Evolutionary conservation across 1,284 basidiomycete genomes (phyloP).

Genomic region (Marasmius tenuissimus): DNA sequence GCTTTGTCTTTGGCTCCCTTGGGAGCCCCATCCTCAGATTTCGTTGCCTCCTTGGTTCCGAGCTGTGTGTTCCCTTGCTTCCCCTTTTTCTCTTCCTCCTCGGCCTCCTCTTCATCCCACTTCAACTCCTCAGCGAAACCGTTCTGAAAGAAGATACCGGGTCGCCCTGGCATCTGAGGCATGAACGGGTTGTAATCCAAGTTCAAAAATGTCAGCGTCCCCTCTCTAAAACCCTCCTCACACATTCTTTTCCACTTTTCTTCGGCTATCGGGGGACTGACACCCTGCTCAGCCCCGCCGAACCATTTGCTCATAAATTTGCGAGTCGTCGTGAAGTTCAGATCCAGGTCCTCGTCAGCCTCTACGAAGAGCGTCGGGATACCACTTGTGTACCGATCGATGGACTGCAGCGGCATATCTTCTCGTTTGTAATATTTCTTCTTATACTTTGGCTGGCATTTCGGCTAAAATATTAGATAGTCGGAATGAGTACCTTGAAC

Average conservation of each 20-base stretch:
- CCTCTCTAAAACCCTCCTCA: not conserved
- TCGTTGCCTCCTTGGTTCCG: no score
- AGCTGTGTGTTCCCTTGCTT: no score
- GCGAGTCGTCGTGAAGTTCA: not conserved
- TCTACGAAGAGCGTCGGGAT: not conserved
- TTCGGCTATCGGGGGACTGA: not conserved
- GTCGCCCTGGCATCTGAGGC: not conserved
- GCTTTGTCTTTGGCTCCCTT: no score
- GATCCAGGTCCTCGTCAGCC: not conserved
- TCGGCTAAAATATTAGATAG: not conserved
- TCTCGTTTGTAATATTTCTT: not conserved
- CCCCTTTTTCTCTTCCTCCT: not conserved
- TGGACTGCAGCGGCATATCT: not conserved
- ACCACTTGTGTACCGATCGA: not conserved
- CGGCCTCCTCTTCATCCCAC: not conserved
- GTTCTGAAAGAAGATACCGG: not conserved
- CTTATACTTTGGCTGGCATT: not conserved
- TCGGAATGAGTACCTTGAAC: not conserved
- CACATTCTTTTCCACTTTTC: not conserved
- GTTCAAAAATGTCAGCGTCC: not conserved
- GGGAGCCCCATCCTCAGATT: no score
- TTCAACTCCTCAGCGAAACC: not conserved
- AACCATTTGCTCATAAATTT: not conserved
- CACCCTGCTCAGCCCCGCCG: not conserved
- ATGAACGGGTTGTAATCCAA: not conserved